These are phyloP conservation scores for Solioccasus polychromus DNA, from an alignment of 768 basidiomycete genomes.

Conservation along the genomic window DNA sequence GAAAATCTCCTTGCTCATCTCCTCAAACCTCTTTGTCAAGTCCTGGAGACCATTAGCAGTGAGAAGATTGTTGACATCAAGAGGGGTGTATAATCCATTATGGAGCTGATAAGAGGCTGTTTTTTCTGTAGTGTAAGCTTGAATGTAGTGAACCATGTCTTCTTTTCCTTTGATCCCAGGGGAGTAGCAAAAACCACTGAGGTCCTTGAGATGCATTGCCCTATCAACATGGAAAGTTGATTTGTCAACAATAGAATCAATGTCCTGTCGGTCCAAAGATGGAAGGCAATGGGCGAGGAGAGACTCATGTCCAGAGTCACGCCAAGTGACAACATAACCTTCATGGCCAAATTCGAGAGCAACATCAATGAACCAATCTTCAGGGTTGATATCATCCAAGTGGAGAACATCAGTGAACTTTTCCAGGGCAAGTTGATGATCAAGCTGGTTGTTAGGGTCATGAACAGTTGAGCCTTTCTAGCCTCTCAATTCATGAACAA, in stretches of 20 bases:
- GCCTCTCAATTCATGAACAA: conserved; percentile 6
- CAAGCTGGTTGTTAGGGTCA: neutral
- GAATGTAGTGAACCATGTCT: neutral
- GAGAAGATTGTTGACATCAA: neutral
- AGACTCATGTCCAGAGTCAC: accelerated
- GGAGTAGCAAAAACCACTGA: conserved; percentile 2
- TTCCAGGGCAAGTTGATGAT: neutral
- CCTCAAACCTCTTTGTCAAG: no score
- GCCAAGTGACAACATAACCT: neutral
- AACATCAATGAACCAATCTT: conserved; percentile 1
- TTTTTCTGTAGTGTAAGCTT: conserved; percentile 12
- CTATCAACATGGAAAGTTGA: neutral
- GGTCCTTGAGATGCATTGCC: conserved; percentile 7
- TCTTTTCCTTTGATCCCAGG: neutral
- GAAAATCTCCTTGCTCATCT: neutral
- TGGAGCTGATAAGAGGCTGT: conserved; percentile 3
- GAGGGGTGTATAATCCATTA: neutral
- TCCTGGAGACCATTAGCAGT: no score
- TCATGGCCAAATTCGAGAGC: neutral
- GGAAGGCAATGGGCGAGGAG: neutral
- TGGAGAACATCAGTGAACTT: neutral
- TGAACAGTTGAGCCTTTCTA: conserved; percentile 9
- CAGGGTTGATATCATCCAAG: neutral
- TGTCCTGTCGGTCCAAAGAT: neutral
- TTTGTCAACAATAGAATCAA: accelerated